phyloP scores from a whole-genome alignment of 2,329 filamentous ascomycete genomes.

The Anisogramma anomala region DNA sequence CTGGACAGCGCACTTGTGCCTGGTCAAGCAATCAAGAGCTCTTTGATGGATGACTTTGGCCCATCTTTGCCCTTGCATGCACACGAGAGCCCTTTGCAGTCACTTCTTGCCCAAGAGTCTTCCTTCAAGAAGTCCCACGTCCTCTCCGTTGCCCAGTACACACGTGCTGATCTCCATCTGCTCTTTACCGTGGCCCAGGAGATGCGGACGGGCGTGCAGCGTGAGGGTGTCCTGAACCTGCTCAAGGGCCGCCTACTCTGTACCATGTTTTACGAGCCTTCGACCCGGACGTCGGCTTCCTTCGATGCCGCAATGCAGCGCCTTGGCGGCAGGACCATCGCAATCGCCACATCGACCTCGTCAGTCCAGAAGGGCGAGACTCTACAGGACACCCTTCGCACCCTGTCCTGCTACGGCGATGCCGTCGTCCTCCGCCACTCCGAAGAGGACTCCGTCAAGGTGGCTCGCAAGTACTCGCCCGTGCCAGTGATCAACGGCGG shows the following conservation, averaged over 20 bases:
- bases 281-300: slow-evolving; percentile 85
- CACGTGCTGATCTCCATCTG: slow-evolving; percentile 74
- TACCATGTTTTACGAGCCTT: slow-evolving; percentile 96
- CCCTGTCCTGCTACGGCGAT: slow-evolving; percentile 86
- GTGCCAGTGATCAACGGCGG: slow-evolving; percentile 96
- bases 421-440: slow-evolving; percentile 95
- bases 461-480: slow-evolving; percentile 74
- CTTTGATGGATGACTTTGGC: slow-evolving; percentile 33
- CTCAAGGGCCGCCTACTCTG: slow-evolving; percentile 78
- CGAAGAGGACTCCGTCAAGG: slow-evolving; percentile 64
- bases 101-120: slow-evolving; percentile 63
- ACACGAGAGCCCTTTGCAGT: slow-evolving; percentile 50
- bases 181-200: slow-evolving; percentile 96
- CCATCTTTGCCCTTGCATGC: slow-evolving; percentile 37
- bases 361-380: slow-evolving; percentile 91
- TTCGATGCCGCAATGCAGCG: slow-evolving; percentile 99
- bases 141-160: slow-evolving; percentile 84
- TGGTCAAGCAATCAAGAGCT: slow-evolving; percentile 19
- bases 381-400: slow-evolving; percentile 86
- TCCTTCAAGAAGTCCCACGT: slow-evolving; percentile 85
- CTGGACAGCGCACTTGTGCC: slow-evolving; percentile 23
- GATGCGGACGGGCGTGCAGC: slow-evolving; percentile 91
- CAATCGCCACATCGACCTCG: slow-evolving; percentile 71
- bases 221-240: slow-evolving; percentile 77
- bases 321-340: slow-evolving; percentile 75